These are phyloP conservation scores for Penicillium chermesinum DNA, from an alignment of 495 filamentous ascomycete species.

Conservation along the genomic window DNA sequence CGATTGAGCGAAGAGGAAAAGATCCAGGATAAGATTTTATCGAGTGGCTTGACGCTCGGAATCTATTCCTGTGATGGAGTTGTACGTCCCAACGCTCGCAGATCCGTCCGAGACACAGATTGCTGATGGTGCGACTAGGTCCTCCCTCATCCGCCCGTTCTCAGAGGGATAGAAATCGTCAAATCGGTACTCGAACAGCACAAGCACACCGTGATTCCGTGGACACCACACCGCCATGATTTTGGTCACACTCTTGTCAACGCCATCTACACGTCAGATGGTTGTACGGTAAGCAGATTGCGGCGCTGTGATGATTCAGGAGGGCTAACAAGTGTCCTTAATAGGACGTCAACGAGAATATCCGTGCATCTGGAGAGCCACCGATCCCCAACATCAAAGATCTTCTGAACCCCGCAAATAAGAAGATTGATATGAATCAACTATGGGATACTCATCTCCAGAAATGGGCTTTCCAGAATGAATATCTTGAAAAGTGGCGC, in stretches of 20 bases:
- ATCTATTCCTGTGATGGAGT: constrained; percentile 21
- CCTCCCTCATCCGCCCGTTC: constrained; percentile 29
- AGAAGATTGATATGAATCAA: constrained; percentile 21
- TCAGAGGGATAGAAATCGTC: constrained; percentile 34
- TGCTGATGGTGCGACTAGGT: constrained; percentile 2
- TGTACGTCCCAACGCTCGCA: constrained; percentile 1
- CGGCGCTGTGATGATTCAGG: neutral
- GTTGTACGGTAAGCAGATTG: constrained; percentile 18
- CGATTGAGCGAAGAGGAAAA: constrained; percentile 9
- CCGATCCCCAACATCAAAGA: constrained; percentile 38
- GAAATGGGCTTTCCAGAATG: constrained; percentile 34
- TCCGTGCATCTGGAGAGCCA: constrained; percentile 44
- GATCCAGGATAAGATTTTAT: constrained; percentile 23
- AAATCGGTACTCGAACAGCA: constrained; percentile 27
- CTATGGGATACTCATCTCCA: constrained; percentile 33
- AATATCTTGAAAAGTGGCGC: constrained; percentile 34
- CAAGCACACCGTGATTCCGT: constrained; percentile 37
- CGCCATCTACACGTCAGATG: constrained; percentile 36
- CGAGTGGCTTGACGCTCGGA: constrained; percentile 22
- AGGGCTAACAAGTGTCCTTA: neutral
- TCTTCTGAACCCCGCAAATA: constrained; percentile 29
- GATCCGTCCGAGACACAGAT: neutral
- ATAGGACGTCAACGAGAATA: constrained; percentile 29
- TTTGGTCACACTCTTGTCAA: constrained; percentile 30
- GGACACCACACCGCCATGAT: constrained; percentile 37